Evolutionary conservation across 1,284 basidiomycete genomes (phyloP).

Genomic region (Inonotus obliquus): DNA sequence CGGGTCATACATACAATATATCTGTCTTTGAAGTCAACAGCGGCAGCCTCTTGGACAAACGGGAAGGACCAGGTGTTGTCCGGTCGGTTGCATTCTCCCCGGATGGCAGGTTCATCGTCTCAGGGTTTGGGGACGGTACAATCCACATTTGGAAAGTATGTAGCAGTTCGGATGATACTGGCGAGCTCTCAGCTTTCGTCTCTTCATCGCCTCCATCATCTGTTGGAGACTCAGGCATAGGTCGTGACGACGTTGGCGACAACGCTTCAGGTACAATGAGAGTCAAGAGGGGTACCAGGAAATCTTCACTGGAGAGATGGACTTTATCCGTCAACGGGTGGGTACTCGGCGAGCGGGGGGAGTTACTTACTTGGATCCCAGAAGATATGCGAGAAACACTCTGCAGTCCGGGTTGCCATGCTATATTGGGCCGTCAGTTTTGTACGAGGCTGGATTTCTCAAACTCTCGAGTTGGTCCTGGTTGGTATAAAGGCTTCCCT

Average conservation of each 20-base stretch:
- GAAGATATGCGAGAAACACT: not conserved
- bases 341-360: not conserved
- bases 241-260: too few relatives aligned
- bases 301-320: not conserved
- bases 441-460: not conserved
- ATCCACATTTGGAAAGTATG: constrained; percentile 20
- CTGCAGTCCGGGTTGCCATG: not conserved
- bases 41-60: too few relatives aligned
- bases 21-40: too few relatives aligned
- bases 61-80: constrained; percentile 4
- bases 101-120: constrained; percentile 16
- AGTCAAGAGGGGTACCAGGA: not conserved
- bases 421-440: not conserved
- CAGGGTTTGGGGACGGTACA: constrained; percentile 11
- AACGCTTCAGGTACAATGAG: too few relatives aligned
- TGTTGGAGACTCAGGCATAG: too few relatives aligned
- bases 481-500: not conserved
- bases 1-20: too few relatives aligned
- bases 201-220: too few relatives aligned
- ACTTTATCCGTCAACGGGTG: not conserved
- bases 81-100: constrained; percentile 73
- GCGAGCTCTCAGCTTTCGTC: too few relatives aligned
- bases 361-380: not conserved
- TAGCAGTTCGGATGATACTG: constrained; percentile 2
- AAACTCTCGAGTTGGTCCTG: not conserved